These are phyloP conservation scores for Metschnikowia sp. DNA, from an alignment of 805 yeast species.

Conservation along the genomic window DNA sequence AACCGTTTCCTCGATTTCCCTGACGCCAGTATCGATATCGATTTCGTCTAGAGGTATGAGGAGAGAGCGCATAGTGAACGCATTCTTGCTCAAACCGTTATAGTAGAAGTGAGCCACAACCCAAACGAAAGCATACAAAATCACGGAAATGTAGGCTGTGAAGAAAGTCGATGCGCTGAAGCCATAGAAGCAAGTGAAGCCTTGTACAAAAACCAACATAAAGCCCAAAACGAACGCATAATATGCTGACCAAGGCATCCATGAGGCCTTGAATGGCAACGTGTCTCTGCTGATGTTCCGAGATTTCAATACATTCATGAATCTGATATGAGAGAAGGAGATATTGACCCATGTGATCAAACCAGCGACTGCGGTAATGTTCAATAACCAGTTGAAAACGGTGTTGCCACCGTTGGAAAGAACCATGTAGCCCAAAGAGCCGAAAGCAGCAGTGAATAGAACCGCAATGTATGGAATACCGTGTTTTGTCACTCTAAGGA, in stretches of 20 bases:
- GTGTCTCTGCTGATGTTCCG: constrained; percentile 66
- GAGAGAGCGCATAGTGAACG: constrained; percentile 36
- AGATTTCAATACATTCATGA: constrained; percentile 59
- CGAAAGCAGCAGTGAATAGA: constrained; percentile 54
- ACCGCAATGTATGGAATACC: constrained; percentile 68
- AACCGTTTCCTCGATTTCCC: constrained; percentile 55
- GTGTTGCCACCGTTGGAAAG: constrained; percentile 48
- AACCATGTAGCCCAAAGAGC: constrained; percentile 61
- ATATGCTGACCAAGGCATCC: constrained; percentile 66
- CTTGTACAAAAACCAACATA: constrained; percentile 66
- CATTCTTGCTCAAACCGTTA: constrained; percentile 33
- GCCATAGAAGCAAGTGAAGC: constrained; percentile 59
- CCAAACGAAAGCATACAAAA: constrained; percentile 57
- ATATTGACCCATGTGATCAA: constrained; percentile 71
- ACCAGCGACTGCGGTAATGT: constrained; percentile 76
- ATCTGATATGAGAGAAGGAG: constrained; percentile 61
- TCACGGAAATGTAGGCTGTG: constrained; percentile 67
- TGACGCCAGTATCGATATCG: constrained; percentile 67
- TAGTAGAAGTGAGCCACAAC: constrained; percentile 50
- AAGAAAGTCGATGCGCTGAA: constrained; percentile 58
- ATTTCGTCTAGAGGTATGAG: constrained; percentile 53
- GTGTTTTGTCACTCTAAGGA: constrained; percentile 44
- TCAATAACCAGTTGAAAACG: constrained; percentile 70
- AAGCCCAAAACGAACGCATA: constrained; percentile 55
- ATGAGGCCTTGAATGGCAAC: constrained; percentile 71